A percentile compares a stretch with the other conserved stretches of the same genome.
Evolutionary conservation across 352 stramenopile species (phyloP).

Genomic region (Peronospora tabacina): DNA sequence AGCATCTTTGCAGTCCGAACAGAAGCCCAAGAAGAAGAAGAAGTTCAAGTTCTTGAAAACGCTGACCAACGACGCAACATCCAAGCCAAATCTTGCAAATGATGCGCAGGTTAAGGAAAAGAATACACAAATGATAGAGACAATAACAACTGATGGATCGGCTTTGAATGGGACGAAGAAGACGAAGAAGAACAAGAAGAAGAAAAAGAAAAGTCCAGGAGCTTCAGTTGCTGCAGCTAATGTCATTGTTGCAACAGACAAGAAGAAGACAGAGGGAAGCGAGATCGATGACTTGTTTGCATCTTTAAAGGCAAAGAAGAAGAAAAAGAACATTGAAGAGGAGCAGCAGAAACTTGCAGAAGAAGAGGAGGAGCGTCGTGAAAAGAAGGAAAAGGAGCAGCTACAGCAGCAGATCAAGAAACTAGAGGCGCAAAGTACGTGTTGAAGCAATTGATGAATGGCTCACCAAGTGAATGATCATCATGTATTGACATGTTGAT

Average conservation of each 20-base stretch:
- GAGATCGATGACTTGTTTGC: slow-evolving; percentile 81
- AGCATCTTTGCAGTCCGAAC: slow-evolving; percentile 1
- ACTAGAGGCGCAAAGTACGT: slow-evolving; percentile 73
- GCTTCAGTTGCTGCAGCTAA: background rate
- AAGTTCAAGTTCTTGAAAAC: slow-evolving; percentile 21
- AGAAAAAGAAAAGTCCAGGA: slow-evolving; percentile 30
- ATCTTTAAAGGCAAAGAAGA: slow-evolving; percentile 67
- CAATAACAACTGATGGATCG: background rate
- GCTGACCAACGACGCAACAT: slow-evolving; percentile 8
- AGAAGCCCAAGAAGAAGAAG: slow-evolving; percentile 29
- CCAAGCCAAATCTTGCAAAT: slow-evolving; percentile 7
- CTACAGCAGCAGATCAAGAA: slow-evolving; percentile 76
- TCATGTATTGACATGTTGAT: background rate
- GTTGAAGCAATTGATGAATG: background rate
- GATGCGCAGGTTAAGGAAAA: background rate
- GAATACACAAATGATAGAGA: background rate
- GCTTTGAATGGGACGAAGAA: slow-evolving; percentile 5
- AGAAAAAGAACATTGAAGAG: slow-evolving; percentile 48
- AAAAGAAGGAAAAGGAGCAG: slow-evolving; percentile 53
- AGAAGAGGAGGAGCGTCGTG: slow-evolving; percentile 30
- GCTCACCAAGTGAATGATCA: background rate
- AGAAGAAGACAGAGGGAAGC: slow-evolving; percentile 25
- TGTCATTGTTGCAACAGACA: slow-evolving; percentile 1
- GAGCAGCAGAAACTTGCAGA: slow-evolving; percentile 50
- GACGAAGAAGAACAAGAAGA: slow-evolving; percentile 63